Conservation (phyloP, 176 grass and related monocot genomes). For the Rhynchospora tenuis region DNA sequence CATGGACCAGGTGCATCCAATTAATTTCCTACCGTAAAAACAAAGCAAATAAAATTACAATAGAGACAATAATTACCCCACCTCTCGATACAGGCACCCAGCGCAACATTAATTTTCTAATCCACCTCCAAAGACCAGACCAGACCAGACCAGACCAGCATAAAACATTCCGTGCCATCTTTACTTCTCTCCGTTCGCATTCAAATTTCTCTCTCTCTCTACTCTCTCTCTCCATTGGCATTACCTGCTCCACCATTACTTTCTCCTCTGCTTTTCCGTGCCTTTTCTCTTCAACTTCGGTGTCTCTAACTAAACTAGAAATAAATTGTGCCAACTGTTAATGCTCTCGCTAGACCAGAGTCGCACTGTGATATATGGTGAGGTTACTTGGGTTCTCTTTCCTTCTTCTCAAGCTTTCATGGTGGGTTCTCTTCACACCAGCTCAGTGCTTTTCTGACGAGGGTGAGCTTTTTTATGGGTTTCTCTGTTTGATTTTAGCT, state of each 20-base stretch:
- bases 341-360: background rate
- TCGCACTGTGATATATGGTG: slow-evolving; percentile 27
- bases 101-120: slow-evolving; percentile 8
- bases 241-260: slow-evolving; percentile 24
- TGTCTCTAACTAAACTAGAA: background rate
- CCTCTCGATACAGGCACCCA: background rate
- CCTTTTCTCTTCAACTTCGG: background rate
- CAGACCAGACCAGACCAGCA: background rate
- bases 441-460: slow-evolving; percentile 46
- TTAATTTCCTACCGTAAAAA: background rate
- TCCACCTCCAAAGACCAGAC: background rate
- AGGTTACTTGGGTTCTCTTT: slow-evolving; percentile 31
- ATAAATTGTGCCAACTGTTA: background rate
- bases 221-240: background rate
- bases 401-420: slow-evolving; percentile 27
- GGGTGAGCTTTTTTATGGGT: slow-evolving; percentile 25
- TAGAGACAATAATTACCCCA: background rate
- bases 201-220: slow-evolving; percentile 20
- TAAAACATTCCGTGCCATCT: slow-evolving; percentile 17
- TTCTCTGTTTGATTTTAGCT: background rate
- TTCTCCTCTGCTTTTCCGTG: background rate
- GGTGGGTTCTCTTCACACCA: slow-evolving; percentile 25
- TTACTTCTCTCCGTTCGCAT: slow-evolving; percentile 11
- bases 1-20: background rate
- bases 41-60: slow-evolving; percentile 7